A percentile compares a stretch with the other conserved stretches of the same genome.
Evolutionary conservation across 768 basidiomycete genomes (phyloP).

Genomic region (Saitozyma sp.): DNA sequence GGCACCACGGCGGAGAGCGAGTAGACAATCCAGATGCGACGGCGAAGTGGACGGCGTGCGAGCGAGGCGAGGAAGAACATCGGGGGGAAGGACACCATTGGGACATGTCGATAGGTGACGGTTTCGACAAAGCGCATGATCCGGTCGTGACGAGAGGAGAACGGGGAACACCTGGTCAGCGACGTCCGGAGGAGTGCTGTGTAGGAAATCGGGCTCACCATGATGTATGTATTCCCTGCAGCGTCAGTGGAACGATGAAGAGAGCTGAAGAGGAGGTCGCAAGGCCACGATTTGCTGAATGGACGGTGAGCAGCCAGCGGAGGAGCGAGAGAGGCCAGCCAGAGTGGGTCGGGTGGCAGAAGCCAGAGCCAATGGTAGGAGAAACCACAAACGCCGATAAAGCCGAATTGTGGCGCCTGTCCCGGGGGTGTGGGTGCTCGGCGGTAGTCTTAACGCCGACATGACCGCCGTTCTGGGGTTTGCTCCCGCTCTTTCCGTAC

Average conservation of each 20-base stretch:
- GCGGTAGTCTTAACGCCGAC: background rate
- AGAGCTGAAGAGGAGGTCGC: background rate
- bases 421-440: background rate
- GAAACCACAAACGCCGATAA: background rate
- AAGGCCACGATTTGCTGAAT: background rate
- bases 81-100: background rate
- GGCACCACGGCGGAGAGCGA: no score
- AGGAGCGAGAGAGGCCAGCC: background rate
- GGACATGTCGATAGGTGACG: background rate
- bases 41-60: background rate
- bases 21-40: background rate
- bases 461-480: background rate
- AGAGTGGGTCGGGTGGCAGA: background rate
- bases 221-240: constrained; percentile 7
- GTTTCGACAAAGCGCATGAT: background rate
- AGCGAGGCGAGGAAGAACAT: background rate
- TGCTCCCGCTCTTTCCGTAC: background rate
- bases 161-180: constrained; percentile 1
- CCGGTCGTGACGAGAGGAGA: background rate
- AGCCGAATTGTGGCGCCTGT: background rate
- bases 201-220: background rate
- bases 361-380: background rate
- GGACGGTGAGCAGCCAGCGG: no score
- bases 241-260: constrained; percentile 1
- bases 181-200: no score